A percentile compares a stretch with the other conserved stretches of the same genome.
Evolutionary conservation across 192 early-diverging fungal genomes (phyloP).

Genomic region (Backusella macrospora): DNA sequence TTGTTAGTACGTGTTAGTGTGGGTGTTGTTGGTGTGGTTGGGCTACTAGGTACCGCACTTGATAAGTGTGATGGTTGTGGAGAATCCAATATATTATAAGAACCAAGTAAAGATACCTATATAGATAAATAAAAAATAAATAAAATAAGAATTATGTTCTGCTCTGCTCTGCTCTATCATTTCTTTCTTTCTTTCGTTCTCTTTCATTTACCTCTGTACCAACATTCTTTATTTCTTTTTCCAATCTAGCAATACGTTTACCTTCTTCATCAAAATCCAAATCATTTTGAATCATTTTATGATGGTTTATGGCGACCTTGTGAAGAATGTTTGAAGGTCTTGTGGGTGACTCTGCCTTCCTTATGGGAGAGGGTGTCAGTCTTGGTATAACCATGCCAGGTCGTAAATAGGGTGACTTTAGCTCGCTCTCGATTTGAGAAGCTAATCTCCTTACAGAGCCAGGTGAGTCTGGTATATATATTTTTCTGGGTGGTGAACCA

Average conservation of each 20-base stretch:
- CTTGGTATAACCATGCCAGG: not conserved
- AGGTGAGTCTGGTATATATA: conserved; percentile 3
- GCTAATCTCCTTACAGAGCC: not conserved
- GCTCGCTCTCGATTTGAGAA: not conserved
- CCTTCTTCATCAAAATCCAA: conserved; percentile 4
- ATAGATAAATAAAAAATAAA: no score
- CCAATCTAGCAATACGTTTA: not conserved
- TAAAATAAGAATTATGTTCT: no score
- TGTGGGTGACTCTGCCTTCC: not conserved
- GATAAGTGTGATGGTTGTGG: not conserved
- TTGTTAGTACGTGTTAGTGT: not conserved
- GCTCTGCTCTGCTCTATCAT: not conserved
- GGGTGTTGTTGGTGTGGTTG: not conserved
- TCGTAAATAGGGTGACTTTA: not conserved
- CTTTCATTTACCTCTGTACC: not conserved
- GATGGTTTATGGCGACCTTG: not conserved
- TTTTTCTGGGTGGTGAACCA: not conserved
- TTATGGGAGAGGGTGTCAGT: not conserved
- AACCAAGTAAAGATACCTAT: not conserved
- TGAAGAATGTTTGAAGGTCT: not conserved
- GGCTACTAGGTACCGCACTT: not conserved
- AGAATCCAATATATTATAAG: not conserved
- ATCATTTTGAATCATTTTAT: not conserved
- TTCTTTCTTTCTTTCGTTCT: no score
- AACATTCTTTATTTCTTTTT: conserved; percentile 10